A percentile compares a stretch with the other conserved stretches of the same genome.
Conservation (phyloP, 2,329 filamentous ascomycete species). For the Aspergillus alliaceus region DNA sequence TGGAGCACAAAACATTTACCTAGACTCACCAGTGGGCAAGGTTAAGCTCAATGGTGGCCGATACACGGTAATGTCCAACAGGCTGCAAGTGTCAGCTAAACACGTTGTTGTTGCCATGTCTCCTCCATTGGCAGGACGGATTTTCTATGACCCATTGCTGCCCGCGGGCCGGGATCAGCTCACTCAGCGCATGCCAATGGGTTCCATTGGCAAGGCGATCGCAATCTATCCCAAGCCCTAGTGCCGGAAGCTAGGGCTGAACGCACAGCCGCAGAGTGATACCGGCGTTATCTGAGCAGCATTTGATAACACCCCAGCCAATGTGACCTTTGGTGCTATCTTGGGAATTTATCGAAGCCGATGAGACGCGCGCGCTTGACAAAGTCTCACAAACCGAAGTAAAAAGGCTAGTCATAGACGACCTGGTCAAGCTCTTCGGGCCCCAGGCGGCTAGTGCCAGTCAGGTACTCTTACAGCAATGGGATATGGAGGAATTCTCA, state of each 20-base stretch:
- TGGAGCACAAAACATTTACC: neutral
- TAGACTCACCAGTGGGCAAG: neutral
- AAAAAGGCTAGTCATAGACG: constrained; percentile 7
- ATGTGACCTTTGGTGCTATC: constrained; percentile 22
- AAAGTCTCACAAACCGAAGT: constrained; percentile 17
- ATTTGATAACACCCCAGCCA: constrained; percentile 19
- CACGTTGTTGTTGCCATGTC: neutral
- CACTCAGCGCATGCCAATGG: constrained; percentile 12
- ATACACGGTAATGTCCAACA: no score
- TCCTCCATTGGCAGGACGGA: neutral
- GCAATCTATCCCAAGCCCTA: constrained; percentile 15
- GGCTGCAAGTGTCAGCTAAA: no score
- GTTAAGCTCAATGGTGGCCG: neutral
- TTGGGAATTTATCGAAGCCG: constrained; percentile 28
- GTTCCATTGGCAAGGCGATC: constrained; percentile 11
- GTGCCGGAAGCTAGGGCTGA: constrained; percentile 18
- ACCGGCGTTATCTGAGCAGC: constrained; percentile 18
- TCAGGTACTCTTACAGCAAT: constrained; percentile 16
- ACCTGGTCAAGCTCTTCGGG: constrained; percentile 15
- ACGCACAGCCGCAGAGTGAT: constrained; percentile 18
- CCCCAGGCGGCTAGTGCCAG: no score
- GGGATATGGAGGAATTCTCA: constrained; percentile 24
- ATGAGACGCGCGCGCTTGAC: constrained; percentile 22
- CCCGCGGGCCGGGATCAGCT: constrained; percentile 7
- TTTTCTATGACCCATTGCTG: neutral